These are phyloP conservation scores for Exsudoporus frostii DNA, from an alignment of 768 basidiomycete genomes.

Conservation along the genomic window DNA sequence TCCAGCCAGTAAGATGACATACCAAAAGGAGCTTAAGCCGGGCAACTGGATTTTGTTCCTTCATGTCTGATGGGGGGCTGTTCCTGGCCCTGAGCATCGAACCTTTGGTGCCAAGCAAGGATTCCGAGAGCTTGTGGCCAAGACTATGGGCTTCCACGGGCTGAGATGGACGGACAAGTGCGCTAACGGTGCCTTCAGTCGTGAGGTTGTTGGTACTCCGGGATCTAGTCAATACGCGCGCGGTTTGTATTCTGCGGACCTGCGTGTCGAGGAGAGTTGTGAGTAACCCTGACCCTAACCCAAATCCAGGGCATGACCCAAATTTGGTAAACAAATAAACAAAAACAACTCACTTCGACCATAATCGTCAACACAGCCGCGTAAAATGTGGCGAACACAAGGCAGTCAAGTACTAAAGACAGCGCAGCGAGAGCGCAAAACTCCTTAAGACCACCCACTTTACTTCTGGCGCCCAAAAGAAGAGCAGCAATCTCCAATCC, in stretches of 20 bases:
- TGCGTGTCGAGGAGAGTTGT: constrained; percentile 25
- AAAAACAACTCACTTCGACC: constrained; percentile 70
- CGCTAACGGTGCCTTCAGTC: constrained; percentile 31
- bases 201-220: constrained; percentile 29
- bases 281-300: constrained; percentile 9
- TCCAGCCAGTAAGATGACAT: constrained; percentile 23
- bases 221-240: constrained; percentile 47
- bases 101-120: constrained; percentile 47
- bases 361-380: constrained; percentile 88
- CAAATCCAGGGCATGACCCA: neutral
- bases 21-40: constrained; percentile 86
- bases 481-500: constrained; percentile 89
- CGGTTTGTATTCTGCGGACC: constrained; percentile 70
- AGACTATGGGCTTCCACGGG: constrained; percentile 16
- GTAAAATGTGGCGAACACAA: constrained; percentile 88
- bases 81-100: constrained; percentile 45
- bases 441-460: constrained; percentile 86
- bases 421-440: constrained; percentile 94
- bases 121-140: constrained; percentile 27
- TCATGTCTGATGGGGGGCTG: constrained; percentile 38
- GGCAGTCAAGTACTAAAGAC: constrained; percentile 81
- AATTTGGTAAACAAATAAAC: constrained; percentile 7
- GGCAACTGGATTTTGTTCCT: constrained; percentile 77
- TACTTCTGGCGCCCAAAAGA: constrained; percentile 78
- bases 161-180: constrained; percentile 24